Conservation (phyloP, 2,329 filamentous ascomycete species). For the Hypomyces perniciosus region DNA sequence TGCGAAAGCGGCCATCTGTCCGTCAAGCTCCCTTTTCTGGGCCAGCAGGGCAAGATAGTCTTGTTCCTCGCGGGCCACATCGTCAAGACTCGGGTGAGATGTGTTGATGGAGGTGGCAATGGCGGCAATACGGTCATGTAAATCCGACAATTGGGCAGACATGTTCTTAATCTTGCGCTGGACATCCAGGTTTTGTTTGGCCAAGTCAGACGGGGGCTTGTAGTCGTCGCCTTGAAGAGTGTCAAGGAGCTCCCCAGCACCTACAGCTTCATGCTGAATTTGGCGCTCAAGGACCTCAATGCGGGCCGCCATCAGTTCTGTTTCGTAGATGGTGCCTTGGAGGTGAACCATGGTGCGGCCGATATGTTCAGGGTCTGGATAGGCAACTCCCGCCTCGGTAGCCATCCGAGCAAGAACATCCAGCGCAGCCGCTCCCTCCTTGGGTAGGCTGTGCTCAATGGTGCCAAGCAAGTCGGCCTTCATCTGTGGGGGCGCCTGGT, state of each 20-base stretch:
- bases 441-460: constrained; percentile 48
- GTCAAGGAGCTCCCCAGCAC: constrained; percentile 33
- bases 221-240: constrained; percentile 43
- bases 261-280: constrained; percentile 44
- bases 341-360: constrained; percentile 49
- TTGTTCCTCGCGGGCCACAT: constrained; percentile 53
- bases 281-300: constrained; percentile 51
- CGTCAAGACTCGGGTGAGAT: constrained; percentile 47
- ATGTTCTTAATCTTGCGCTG: constrained; percentile 65
- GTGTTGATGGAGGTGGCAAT: constrained; percentile 28
- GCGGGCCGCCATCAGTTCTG: constrained; percentile 51
- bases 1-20: constrained; percentile 59
- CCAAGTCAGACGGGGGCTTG: constrained; percentile 51
- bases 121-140: constrained; percentile 43
- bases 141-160: constrained; percentile 59
- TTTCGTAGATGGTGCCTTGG: constrained; percentile 46
- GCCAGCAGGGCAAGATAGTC: constrained; percentile 52
- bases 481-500: constrained; percentile 21
- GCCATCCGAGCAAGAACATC: constrained; percentile 51
- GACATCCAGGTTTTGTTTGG: constrained; percentile 67
- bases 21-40: constrained; percentile 54
- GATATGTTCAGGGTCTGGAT: constrained; percentile 43
- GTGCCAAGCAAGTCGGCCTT: constrained; percentile 42
- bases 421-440: constrained; percentile 50
- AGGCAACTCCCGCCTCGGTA: constrained; percentile 43